Conservation (phyloP, 176 grass and related monocot species). For the Oryza meridionalis region DNA sequence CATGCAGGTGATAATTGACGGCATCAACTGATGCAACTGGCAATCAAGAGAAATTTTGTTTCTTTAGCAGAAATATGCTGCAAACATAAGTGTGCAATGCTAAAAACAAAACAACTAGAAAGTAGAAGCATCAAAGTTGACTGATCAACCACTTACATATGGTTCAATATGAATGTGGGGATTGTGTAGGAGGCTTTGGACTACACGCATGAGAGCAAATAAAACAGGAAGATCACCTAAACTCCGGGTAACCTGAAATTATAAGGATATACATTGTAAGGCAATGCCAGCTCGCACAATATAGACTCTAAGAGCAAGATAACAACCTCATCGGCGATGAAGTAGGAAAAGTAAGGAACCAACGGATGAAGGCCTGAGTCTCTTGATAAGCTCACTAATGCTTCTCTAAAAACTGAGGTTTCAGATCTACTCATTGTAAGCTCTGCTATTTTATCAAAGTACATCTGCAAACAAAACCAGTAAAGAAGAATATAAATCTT, state of each 20-base stretch:
- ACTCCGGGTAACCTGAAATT: conserved; percentile 83
- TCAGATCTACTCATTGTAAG: conserved; percentile 82
- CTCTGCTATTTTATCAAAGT: conserved; percentile 96
- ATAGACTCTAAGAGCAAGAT: conserved; percentile 11
- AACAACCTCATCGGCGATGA: conserved; percentile 80
- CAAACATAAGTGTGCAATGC: not conserved
- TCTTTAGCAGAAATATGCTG: conserved; percentile 28
- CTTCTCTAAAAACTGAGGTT: conserved; percentile 70
- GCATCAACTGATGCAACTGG: conserved; percentile 96
- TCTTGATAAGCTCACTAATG: conserved; percentile 88
- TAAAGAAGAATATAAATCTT: conserved; percentile 44
- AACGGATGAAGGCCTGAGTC: conserved; percentile 93
- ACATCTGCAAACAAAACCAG: conserved; percentile 66
- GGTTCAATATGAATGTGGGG: conserved; percentile 97
- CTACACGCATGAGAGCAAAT: conserved; percentile 88
- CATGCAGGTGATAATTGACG: conserved; percentile 84
- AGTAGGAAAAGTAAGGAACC: conserved; percentile 98
- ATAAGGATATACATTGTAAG: conserved; percentile 34
- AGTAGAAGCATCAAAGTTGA: conserved; percentile 8
- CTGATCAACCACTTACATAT: conserved; percentile 68
- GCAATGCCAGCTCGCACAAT: conserved; percentile 2
- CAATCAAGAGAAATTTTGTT: conserved; percentile 33
- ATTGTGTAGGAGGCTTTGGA: conserved; percentile 87
- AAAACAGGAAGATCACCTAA: conserved; percentile 80
- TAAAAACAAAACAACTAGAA: not conserved